Evolutionary conservation across 306 rosid genomes (phyloP), one percentile per base, ranked within the genome.

Genomic region (Castanea mollissima): DNA sequence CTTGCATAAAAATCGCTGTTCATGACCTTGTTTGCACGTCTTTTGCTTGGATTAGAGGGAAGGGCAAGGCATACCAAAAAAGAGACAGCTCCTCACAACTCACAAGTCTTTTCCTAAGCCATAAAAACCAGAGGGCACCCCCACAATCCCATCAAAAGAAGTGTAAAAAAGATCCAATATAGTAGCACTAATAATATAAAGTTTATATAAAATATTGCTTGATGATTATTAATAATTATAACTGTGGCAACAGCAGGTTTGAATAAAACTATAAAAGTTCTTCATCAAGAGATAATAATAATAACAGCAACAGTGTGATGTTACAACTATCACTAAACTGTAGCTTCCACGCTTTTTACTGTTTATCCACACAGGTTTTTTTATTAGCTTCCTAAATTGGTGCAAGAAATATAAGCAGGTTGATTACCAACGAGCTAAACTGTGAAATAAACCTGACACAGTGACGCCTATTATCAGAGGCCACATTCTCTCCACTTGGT

Each of bases 101-200:
- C 85, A 76, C 81, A 77, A 70, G 86, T 69, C 83, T 74, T 59
- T 77, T 83, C 74, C 60, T 58, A 67, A 54, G 56, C 76, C 46
- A 23, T 69, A 55, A 74, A 78, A 78, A 74, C 63, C 70, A 71
- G 57, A 23, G 19, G 72, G 72, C 49, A 79, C 71, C 77, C 86
- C 83, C 74, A 58, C 78, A 46, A 63, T 21, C 19, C 4, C 44
- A 55, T 70, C 19, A 63, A 76, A 81, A 76, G 63, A 38, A 60
- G 74, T 72, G 81, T 77, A 5, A 70, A 21, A 71, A 12, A 54
- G 58, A 9, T 67, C 72, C 52, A 67, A 67, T 19, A 18, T 9
- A 34, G 27, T 49, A 35, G 27, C 72, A 7, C 27, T 32, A 67
- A 67, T 67, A 10, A 9, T 67, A 35, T 21, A 67, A 9, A 35